Percentiles rank a stretch among this genome's conserved stretches.
Evolutionary conservation across 164 flowering plant species (phyloP).

Genomic region (Tetrastigma voinierianum): DNA sequence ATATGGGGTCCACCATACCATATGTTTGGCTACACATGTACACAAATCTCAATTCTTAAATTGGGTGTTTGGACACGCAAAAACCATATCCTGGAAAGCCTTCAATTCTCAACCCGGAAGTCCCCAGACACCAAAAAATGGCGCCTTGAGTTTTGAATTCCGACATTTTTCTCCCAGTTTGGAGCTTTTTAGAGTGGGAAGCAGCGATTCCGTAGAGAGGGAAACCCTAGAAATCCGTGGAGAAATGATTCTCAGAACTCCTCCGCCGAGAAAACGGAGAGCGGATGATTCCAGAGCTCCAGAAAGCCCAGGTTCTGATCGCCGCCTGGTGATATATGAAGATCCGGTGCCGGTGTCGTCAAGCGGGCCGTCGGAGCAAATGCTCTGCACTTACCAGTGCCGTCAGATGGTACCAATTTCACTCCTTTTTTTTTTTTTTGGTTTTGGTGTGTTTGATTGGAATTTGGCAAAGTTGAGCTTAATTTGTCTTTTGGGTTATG

Average conservation of each 20-base stretch:
- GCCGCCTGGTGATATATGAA: conserved; percentile 53
- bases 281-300: conserved; percentile 26
- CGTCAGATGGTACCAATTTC: conserved; percentile 69
- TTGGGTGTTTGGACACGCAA: too few relatives aligned
- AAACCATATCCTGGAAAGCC: too few relatives aligned
- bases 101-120: too few relatives aligned
- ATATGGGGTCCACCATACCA: too few relatives aligned
- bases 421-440: background rate
- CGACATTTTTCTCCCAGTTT: background rate
- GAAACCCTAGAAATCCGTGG: conserved; percentile 9
- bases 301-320: conserved; percentile 32
- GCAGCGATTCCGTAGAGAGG: conserved; percentile 1
- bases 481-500: background rate
- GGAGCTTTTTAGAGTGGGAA: background rate
- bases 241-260: conserved; percentile 73
- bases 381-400: conserved; percentile 88
- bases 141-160: conserved; percentile 2
- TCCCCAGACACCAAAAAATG: background rate
- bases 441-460: background rate
- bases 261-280: conserved; percentile 53
- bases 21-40: too few relatives aligned
- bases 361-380: conserved; percentile 41
- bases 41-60: too few relatives aligned
- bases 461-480: background rate
- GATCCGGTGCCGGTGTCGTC: conserved; percentile 31